phyloP scores from a whole-genome alignment of 305 asterid genomes.

The Ruellia speciosa region DNA sequence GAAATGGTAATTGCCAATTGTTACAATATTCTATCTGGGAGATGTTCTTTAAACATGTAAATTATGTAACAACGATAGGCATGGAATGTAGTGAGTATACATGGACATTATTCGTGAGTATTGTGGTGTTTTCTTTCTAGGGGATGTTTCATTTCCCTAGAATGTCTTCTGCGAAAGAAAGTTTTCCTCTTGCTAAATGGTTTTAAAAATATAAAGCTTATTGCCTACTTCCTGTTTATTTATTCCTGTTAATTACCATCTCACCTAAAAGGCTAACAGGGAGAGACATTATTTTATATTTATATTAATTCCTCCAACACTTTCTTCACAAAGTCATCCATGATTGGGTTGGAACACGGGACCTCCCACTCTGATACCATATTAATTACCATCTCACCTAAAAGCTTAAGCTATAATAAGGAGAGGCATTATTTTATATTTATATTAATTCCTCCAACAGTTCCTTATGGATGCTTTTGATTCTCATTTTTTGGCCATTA shows the following conservation, averaged over 20 bases:
- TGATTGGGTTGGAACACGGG: too few relatives aligned
- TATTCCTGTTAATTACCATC: too few relatives aligned
- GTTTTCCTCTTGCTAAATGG: not conserved
- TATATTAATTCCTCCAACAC: too few relatives aligned
- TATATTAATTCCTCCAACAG: too few relatives aligned
- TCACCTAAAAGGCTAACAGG: too few relatives aligned
- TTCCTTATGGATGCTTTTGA: constrained; percentile 13
- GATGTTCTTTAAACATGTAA: not conserved
- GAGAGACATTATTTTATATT: too few relatives aligned
- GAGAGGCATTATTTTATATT: too few relatives aligned
- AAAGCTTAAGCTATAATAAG: too few relatives aligned
- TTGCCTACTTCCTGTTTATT: constrained; percentile 12
- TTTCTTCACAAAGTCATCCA: too few relatives aligned
- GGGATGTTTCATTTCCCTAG: not conserved
- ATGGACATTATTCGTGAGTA: not conserved
- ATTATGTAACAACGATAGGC: not conserved
- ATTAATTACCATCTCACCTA: too few relatives aligned
- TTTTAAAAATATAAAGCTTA: not conserved
- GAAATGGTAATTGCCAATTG: not conserved
- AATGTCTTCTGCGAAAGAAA: not conserved
- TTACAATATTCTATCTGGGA: not conserved
- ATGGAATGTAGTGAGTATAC: not conserved
- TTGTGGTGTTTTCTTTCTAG: too few relatives aligned
- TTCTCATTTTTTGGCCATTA: constrained; percentile 18
- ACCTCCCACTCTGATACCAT: too few relatives aligned